These are phyloP conservation scores for Przewalskia tangutica DNA, from an alignment of 257 asterid species.

Conservation along the genomic window DNA sequence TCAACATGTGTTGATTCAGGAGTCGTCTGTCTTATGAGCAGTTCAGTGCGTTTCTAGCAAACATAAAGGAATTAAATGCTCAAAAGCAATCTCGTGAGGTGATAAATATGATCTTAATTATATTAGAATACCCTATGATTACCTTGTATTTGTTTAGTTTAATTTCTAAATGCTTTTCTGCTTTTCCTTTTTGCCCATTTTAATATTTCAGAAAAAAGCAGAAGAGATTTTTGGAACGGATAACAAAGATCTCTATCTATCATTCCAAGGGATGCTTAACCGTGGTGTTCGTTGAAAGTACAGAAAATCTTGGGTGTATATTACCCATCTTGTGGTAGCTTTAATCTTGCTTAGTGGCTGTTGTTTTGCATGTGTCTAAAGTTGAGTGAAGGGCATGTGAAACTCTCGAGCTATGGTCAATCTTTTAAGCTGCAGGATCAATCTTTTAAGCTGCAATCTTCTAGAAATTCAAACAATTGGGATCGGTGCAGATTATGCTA, in stretches of 20 bases:
- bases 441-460: not conserved
- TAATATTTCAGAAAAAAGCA: conserved; percentile 56
- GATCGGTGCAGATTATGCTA: not conserved
- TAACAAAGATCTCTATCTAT: conserved; percentile 76
- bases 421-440: not conserved
- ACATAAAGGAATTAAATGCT: conserved; percentile 84
- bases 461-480: not conserved
- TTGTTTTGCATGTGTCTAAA: not conserved
- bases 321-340: conserved; percentile 1
- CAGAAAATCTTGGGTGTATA: not conserved
- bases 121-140: not conserved
- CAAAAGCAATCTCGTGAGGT: conserved; percentile 98
- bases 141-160: conserved; percentile 1
- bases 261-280: conserved; percentile 88
- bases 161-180: not conserved
- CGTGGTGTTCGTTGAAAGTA: conserved; percentile 43
- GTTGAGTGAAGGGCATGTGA: not conserved
- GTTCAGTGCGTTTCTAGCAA: conserved; percentile 83
- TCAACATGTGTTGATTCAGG: conserved; percentile 42
- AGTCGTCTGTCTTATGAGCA: conserved; percentile 90
- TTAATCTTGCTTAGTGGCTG: conserved; percentile 1
- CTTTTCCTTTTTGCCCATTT: not conserved
- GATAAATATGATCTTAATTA: not conserved
- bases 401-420: not conserved
- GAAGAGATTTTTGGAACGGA: conserved; percentile 84